Evolutionary conservation across 495 filamentous ascomycete genomes (phyloP).

Genomic region (Lichina pygmaea): DNA sequence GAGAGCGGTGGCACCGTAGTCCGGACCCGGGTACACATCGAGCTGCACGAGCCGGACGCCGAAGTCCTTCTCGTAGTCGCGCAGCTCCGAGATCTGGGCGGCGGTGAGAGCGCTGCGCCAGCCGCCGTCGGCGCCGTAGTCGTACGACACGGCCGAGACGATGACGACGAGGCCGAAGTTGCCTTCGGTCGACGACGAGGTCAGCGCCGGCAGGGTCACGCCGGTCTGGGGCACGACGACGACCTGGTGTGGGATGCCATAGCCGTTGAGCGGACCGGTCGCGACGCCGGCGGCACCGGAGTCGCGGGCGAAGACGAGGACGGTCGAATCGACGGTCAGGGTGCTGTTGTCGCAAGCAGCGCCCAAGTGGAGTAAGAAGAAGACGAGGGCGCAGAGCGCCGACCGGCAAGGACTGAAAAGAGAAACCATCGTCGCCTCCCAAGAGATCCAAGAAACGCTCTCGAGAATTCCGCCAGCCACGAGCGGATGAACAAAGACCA

Average conservation of each 20-base stretch:
- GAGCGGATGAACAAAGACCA: too few species aligned
- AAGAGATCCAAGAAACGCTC: too few species aligned
- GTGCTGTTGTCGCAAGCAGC: background rate
- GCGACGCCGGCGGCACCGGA: slow-evolving; percentile 17
- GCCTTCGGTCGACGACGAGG: slow-evolving; percentile 16
- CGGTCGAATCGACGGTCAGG: slow-evolving; percentile 11
- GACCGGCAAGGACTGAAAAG: too few species aligned
- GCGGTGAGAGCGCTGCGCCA: slow-evolving; percentile 27
- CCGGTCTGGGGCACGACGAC: slow-evolving; percentile 25
- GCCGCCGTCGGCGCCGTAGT: slow-evolving; percentile 13
- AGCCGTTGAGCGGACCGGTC: slow-evolving; percentile 27
- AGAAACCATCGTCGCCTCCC: too few species aligned
- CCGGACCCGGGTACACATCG: slow-evolving; percentile 24
- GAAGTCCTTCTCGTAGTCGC: slow-evolving; percentile 27
- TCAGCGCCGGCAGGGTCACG: slow-evolving; percentile 22
- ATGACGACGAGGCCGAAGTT: slow-evolving; percentile 31
- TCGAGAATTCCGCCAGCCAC: too few species aligned
- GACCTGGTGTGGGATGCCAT: slow-evolving; percentile 30
- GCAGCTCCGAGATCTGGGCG: slow-evolving; percentile 27
- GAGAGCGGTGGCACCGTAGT: slow-evolving; percentile 18
- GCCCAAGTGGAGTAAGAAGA: too few species aligned
- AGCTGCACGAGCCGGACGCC: slow-evolving; percentile 34
- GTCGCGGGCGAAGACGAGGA: slow-evolving; percentile 31
- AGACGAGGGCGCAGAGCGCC: too few species aligned
- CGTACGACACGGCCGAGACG: slow-evolving; percentile 25